Conservation (phyloP, 1,139 yeast genomes). For the Eremothecium gossypii region DNA sequence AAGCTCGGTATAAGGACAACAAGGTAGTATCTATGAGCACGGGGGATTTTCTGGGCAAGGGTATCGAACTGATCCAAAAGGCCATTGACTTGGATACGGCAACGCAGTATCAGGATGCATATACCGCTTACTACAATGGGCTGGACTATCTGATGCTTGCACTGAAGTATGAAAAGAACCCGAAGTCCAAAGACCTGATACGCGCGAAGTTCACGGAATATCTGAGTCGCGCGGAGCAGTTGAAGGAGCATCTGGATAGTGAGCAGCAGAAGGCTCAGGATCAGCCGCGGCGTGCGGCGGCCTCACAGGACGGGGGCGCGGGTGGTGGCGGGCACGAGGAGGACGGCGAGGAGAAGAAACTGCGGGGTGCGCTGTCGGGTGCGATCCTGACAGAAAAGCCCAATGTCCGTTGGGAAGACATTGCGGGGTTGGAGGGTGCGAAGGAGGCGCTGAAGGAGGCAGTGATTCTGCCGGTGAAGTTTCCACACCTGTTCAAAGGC, state of each 20-base stretch:
- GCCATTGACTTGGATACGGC: conserved; percentile 95
- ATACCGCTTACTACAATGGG: conserved; percentile 85
- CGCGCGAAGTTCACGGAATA: conserved; percentile 87
- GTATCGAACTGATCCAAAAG: conserved; percentile 84
- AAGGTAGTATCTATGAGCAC: conserved; percentile 36
- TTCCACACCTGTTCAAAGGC: conserved; percentile 91
- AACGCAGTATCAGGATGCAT: conserved; percentile 87
- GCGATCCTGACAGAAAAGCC: conserved; percentile 91
- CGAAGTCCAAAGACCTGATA: conserved; percentile 78
- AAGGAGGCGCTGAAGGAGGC: conserved; percentile 97
- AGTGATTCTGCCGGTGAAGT: conserved; percentile 86
- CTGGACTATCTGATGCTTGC: conserved; percentile 94
- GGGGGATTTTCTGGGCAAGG: conserved; percentile 82
- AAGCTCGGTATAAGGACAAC: too few species aligned
- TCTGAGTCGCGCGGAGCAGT: conserved; percentile 84
- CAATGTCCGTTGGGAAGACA: conserved; percentile 88
- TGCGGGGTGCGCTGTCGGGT: conserved; percentile 85
- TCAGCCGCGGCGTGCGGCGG: conserved; percentile 28
- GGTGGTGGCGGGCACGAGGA: conserved; percentile 51
- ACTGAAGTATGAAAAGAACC: conserved; percentile 88
- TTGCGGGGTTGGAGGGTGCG: conserved; percentile 92
- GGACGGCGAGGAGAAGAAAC: conserved; percentile 76
- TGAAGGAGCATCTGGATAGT: conserved; percentile 81
- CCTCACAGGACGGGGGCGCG: conserved; percentile 23
- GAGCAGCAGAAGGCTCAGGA: conserved; percentile 33